Conservation (phyloP, 371 early-diverging fungal species). For the Funneliformis caledonium region DNA sequence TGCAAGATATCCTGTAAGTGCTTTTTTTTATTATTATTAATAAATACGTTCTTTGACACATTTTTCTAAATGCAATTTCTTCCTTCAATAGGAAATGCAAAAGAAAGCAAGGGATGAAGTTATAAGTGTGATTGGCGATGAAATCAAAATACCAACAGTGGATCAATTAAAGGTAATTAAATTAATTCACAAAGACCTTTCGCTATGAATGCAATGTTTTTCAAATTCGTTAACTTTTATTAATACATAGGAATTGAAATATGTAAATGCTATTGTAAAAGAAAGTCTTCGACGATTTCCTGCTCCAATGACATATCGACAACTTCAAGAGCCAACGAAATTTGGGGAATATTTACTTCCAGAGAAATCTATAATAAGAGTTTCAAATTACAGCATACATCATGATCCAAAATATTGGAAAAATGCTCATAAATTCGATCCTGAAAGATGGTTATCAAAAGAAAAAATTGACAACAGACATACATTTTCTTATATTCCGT, state of each 20-base stretch:
- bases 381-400: background rate
- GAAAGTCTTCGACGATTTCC: slow-evolving; percentile 13
- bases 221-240: background rate
- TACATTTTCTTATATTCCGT: background rate
- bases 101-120: slow-evolving; percentile 8
- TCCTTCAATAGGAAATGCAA: slow-evolving; percentile 4
- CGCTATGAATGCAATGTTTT: background rate
- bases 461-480: background rate
- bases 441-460: slow-evolving; percentile 8
- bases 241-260: background rate
- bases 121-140: background rate
- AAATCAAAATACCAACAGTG: background rate
- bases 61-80: background rate
- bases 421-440: slow-evolving; percentile 16
- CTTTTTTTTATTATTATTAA: background rate
- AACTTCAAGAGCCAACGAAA: background rate
- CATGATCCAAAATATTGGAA: slow-evolving; percentile 15
- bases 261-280: slow-evolving; percentile 12
- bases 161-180: background rate
- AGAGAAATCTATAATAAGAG: background rate
- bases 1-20: background rate
- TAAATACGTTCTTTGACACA: background rate
- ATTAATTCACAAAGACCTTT: background rate
- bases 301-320: background rate
- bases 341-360: background rate